Evolutionary conservation across 331 rosid species (phyloP), one percentile per base, ranked within the genome.

Genomic region (Quercus lobata): DNA sequence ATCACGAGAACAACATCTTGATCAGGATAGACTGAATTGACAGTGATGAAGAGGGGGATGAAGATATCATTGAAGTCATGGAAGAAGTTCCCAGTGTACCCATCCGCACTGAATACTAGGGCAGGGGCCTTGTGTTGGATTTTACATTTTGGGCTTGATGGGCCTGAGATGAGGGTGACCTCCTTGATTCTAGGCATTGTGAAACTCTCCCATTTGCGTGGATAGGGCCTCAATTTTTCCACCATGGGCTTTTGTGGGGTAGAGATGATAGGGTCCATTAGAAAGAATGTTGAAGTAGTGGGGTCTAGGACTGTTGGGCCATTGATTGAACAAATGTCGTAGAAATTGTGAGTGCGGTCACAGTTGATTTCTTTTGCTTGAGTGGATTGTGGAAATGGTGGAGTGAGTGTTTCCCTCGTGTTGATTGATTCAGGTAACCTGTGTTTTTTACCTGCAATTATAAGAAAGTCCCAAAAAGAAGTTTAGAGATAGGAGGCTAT

Each of bases 1-100:
- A 92, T 63, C 24, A 87, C 89, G 1, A 89, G 84, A 2, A 76
- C 52, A 0, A 90, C 72, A 21, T 92, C 81, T 74, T 66, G 89
- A 5, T 76, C 30, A 0, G 41, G 76, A 60, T 74, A 84, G 0
- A 84, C 1, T 0, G 89, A 75, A 15, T 83, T 66, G 27, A 46
- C 66, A 14, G 86, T 88, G 78, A 88, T 77, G 69, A 76, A 88
- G 19, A 86, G 74, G 0, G 92, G 90, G 17, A 46, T 46, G 76
- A 87, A 79, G 1, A 87, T 87, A 4, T 84, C 91, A 1, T 69
- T 80, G 76, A 87, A 82, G 25, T 78, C 89, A 2, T 84, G 87
- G 37, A 37, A 87, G 69, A 87, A 80, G 88, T 84, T 84, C 19
- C 85, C 80, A 1, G 83, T 80, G 83, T 73, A 80, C 9, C 88